A percentile compares a stretch with the other conserved stretches of the same genome.
Evolutionary conservation across 177 flowering plant species (phyloP).

Genomic region (Telopea speciosissima): DNA sequence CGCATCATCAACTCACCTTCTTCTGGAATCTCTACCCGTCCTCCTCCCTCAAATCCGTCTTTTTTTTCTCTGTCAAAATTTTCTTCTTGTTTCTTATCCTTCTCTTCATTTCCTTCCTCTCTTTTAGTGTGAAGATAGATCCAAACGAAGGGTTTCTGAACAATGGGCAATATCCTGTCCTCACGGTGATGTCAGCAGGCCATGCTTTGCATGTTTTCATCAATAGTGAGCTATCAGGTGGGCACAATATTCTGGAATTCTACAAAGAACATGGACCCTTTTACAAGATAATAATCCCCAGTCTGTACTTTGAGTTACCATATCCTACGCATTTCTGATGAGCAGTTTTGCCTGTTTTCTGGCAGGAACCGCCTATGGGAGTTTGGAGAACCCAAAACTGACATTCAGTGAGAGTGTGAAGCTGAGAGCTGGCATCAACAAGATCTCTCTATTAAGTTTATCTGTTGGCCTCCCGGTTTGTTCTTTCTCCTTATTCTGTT

Average conservation of each 20-base stretch:
- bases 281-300: background rate
- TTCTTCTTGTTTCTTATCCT: background rate
- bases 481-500: constrained; percentile 9
- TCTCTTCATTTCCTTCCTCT: constrained; percentile 1
- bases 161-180: constrained; percentile 54
- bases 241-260: background rate
- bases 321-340: background rate
- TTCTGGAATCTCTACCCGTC: background rate
- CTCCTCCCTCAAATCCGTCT: background rate
- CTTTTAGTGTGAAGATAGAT: constrained; percentile 51
- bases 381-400: constrained; percentile 62
- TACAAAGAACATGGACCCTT: background rate
- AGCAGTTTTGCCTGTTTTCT: constrained; percentile 1
- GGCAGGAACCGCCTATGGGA: constrained; percentile 78
- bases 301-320: constrained; percentile 2
- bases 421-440: constrained; percentile 63
- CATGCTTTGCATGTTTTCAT: constrained; percentile 83
- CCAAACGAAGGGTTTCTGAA: constrained; percentile 55
- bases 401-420: constrained; percentile 53
- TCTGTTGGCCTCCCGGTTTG: constrained; percentile 89
- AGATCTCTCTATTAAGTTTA: constrained; percentile 64
- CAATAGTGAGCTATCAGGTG: constrained; percentile 66
- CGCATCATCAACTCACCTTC: constrained; percentile 2
- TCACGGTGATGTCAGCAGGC: constrained; percentile 69
- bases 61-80: no score